A percentile compares a stretch with the other conserved stretches of the same genome.
phyloP scores from a whole-genome alignment of 2,329 filamentous ascomycete species.

The Periglandula ipomoeae region DNA sequence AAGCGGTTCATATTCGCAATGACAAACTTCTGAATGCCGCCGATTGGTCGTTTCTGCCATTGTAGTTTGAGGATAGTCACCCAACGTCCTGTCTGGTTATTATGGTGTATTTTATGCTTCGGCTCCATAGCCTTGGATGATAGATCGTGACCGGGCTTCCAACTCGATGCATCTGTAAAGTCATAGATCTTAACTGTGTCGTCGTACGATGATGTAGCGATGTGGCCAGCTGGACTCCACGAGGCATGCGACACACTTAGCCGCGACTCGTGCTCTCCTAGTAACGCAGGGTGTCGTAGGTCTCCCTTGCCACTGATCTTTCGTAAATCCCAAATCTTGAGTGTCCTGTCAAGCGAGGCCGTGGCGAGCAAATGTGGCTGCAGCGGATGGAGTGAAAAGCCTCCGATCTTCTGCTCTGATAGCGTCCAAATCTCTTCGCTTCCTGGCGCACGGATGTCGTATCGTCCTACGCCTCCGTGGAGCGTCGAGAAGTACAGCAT shows the following conservation, averaged over 20 bases:
- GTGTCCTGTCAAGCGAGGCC: constrained; percentile 76
- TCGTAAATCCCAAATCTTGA: constrained; percentile 89
- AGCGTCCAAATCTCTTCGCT: constrained; percentile 62
- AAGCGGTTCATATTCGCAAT: constrained; percentile 98
- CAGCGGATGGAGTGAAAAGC: constrained; percentile 75
- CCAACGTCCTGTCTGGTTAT: constrained; percentile 94
- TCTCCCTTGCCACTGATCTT: constrained; percentile 61
- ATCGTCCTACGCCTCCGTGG: constrained; percentile 67
- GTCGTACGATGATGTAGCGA: constrained; percentile 91
- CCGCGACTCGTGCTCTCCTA: constrained; percentile 74
- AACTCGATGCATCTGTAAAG: constrained; percentile 52
- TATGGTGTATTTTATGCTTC: constrained; percentile 62
- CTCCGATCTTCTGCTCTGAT: constrained; percentile 90
- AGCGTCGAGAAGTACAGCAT: constrained; percentile 82
- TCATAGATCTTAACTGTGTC: constrained; percentile 92
- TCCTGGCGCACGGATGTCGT: constrained; percentile 60
- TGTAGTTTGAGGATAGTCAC: constrained; percentile 76
- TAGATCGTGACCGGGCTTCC: constrained; percentile 50
- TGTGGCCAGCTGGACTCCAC: constrained; percentile 74
- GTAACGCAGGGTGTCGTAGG: constrained; percentile 51
- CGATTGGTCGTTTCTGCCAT: constrained; percentile 74
- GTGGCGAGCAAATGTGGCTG: constrained; percentile 80
- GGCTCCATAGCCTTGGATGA: constrained; percentile 58
- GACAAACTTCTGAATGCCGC: constrained; percentile 76
- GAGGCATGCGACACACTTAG: constrained; percentile 88